phyloP scores from a whole-genome alignment of 2,329 filamentous ascomycete species.

The Graphiopsis chlorocephala region DNA sequence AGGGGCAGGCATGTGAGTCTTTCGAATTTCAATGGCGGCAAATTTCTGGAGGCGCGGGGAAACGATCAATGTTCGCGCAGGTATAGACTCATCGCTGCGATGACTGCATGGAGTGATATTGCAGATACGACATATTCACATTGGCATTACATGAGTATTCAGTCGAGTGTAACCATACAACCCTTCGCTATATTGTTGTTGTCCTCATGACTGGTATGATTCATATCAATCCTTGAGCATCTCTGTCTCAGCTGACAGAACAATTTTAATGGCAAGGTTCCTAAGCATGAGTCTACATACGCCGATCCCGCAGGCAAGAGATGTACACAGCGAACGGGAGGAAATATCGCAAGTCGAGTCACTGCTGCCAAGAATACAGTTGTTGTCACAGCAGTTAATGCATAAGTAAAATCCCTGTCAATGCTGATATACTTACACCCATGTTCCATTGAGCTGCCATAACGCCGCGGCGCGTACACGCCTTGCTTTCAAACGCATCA shows the following conservation, averaged over 20 bases:
- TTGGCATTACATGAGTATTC: neutral
- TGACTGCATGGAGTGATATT: neutral
- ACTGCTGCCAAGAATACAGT: neutral
- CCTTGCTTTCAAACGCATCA: conserved; percentile 4
- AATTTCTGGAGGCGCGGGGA: conserved; percentile 1
- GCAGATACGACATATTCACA: neutral
- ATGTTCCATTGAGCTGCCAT: neutral
- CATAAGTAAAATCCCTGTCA: neutral
- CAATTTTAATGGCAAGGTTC: neutral
- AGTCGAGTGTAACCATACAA: neutral
- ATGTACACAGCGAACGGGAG: neutral
- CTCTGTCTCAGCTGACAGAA: neutral
- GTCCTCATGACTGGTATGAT: neutral
- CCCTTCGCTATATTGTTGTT: neutral
- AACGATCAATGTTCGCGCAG: neutral
- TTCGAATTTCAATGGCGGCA: conserved; percentile 13
- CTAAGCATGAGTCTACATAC: neutral
- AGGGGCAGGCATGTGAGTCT: conserved; percentile 13
- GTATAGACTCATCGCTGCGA: neutral
- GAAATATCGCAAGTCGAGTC: neutral
- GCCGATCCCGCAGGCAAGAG: neutral
- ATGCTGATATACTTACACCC: conserved; percentile 6
- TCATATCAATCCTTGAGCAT: neutral
- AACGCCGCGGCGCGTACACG: neutral
- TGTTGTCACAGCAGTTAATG: neutral